These are phyloP conservation scores for Apiospora pterosperma DNA, from an alignment of 2,329 filamentous ascomycete species.

Conservation along the genomic window DNA sequence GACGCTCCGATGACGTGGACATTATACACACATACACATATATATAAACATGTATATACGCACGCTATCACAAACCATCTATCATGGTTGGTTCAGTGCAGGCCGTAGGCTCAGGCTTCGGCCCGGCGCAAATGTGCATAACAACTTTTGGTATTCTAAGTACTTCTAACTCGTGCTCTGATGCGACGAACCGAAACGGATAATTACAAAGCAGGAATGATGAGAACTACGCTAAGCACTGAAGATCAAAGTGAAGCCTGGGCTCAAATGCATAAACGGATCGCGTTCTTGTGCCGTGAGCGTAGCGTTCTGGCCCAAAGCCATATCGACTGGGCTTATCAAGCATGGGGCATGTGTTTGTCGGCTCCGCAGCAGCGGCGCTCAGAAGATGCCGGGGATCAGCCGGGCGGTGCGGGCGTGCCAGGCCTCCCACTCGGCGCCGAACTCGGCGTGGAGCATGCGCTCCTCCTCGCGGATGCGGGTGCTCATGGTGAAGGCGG, in stretches of 20 bases:
- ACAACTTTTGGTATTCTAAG: not conserved
- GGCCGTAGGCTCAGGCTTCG: not conserved
- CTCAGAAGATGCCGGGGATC: constrained; percentile 40
- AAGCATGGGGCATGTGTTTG: not conserved
- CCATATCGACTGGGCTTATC: not conserved
- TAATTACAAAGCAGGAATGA: not conserved
- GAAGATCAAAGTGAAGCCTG: not conserved
- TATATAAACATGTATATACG: not conserved
- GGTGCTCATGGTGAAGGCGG: constrained; percentile 22
- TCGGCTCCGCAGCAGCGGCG: not conserved
- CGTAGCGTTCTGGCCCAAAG: not conserved
- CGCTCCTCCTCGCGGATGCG: constrained; percentile 46
- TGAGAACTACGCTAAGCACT: not conserved
- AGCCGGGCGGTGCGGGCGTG: constrained; percentile 44
- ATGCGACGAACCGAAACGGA: not conserved
- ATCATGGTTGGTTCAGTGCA: not conserved
- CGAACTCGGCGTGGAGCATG: constrained; percentile 46
- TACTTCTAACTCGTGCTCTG: not conserved
- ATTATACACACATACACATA: no score
- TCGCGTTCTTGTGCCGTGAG: not conserved
- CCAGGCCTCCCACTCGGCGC: constrained; percentile 45
- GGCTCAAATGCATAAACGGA: not conserved
- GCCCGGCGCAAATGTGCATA: no score
- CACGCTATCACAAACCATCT: not conserved
- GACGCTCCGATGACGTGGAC: no score